Evolutionary conservation across 805 yeast genomes (phyloP).

Genomic region (Lachancea waltii): DNA sequence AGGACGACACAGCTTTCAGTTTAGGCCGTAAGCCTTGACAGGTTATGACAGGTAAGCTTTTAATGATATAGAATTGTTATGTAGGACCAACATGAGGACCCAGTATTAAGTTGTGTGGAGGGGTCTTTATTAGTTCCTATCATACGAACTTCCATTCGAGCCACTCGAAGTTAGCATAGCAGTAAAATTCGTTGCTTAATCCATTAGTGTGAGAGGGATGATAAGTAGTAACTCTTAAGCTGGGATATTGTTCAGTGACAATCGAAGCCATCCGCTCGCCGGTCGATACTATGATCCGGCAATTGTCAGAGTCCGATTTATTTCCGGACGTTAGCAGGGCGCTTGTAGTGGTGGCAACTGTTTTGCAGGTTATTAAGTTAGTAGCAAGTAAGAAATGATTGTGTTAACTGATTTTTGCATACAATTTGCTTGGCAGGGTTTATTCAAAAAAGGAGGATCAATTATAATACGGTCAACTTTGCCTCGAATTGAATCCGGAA

Average conservation of each 20-base stretch:
- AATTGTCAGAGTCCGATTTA: not conserved
- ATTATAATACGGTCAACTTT: constrained; percentile 66
- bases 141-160: constrained; percentile 49
- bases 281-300: constrained; percentile 62
- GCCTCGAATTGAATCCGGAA: constrained; percentile 51
- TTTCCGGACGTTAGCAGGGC: constrained; percentile 38
- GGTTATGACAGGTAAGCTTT: no score
- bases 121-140: not conserved
- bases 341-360: constrained; percentile 53
- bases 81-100: no score
- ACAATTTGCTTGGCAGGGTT: constrained; percentile 70
- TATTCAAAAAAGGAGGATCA: constrained; percentile 85
- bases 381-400: not conserved
- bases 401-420: constrained; percentile 12
- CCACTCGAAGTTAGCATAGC: constrained; percentile 76
- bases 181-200: constrained; percentile 78
- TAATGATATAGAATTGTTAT: no score
- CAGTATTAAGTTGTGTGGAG: no score
- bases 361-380: constrained; percentile 11
- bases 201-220: constrained; percentile 80
- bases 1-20: no score
- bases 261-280: constrained; percentile 80
- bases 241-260: constrained; percentile 59
- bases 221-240: constrained; percentile 56
- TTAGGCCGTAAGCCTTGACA: no score